Base-by-base conservation (phyloP, 768 basidiomycete species). In the Myochromella boudieri region DNA sequence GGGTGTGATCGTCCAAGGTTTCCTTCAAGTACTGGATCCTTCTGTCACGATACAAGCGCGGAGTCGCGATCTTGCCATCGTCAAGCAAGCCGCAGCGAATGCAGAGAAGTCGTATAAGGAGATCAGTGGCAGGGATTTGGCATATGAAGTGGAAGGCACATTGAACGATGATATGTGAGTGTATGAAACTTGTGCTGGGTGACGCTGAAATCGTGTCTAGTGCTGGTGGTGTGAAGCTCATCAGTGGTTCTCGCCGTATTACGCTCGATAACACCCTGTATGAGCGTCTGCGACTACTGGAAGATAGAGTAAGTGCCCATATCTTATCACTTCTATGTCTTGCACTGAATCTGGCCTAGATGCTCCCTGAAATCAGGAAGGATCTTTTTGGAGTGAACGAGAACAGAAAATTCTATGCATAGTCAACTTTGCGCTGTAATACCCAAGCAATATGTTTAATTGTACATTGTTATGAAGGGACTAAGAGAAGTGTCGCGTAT, bases 181-280 rank as follows among this genome's bases (percentile, higher is more conserved):
- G 27, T n/a, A 59, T 28, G 79, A 69, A 7, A 20, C 8, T 20
- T n/a, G n/a, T n/a, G n/a, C n/a, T n/a, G 22, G 24, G 17, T n/a
- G 21, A 31, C 18, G 15, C 31, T 44, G 17, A 42, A n/a, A 10
- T 32, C 37, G 12, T n/a, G 24, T 53, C 6, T 50, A 91, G 91
- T 52, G 81, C 94, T 46, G 97, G 97, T 11, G 95, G 95, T 11
- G 71, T 97, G 37, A 84, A 84, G 58, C 78, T 97, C 14, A 60
- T 78, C 11, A 88, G 80, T 42, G 86, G 85, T 17, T 76, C 76
- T 8, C 76, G 78, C 26, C 81, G 91, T 42, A 97, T 97, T 64
- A 87, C 82, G 17, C 77, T 99, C 18, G 90, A 98, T 68, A 98
- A 99, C 62, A 94, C 95, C 2, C 73, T 99, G 41, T 95, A 95